Evolutionary conservation across 2,329 filamentous ascomycete genomes (phyloP).

Genomic region (Penicillium oxalicum): DNA sequence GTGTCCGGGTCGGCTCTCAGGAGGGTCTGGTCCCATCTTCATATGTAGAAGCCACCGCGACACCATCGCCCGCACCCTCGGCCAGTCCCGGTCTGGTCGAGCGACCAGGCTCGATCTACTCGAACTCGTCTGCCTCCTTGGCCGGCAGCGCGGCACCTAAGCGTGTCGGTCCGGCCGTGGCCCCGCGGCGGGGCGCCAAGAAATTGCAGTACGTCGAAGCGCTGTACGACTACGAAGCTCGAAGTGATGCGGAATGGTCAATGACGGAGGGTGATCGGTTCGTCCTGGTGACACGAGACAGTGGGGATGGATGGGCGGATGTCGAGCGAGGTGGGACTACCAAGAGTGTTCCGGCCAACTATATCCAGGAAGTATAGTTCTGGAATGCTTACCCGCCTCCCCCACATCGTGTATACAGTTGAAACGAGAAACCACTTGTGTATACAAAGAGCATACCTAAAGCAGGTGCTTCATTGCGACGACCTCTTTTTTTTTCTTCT

Average conservation of each 20-base stretch:
- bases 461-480: too few relatives aligned
- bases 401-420: neutral
- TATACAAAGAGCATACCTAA: neutral
- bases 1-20: constrained; percentile 63
- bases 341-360: constrained; percentile 89
- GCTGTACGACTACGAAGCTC: constrained; percentile 82
- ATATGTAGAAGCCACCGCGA: constrained; percentile 66
- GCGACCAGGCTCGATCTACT: constrained; percentile 69
- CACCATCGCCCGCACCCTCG: constrained; percentile 38
- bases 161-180: constrained; percentile 88
- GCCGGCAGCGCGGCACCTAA: constrained; percentile 54
- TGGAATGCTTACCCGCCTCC: too few relatives aligned
- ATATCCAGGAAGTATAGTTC: constrained; percentile 66
- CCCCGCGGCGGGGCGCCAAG: constrained; percentile 83
- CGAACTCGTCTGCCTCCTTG: constrained; percentile 67
- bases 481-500: too few relatives aligned
- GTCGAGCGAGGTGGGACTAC: constrained; percentile 85
- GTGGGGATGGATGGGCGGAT: constrained; percentile 93
- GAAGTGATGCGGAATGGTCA: constrained; percentile 78
- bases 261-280: constrained; percentile 91
- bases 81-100: constrained; percentile 33
- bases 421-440: neutral
- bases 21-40: constrained; percentile 82
- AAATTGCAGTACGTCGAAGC: constrained; percentile 91
- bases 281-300: constrained; percentile 79